Base-by-base conservation (phyloP, 2,329 filamentous ascomycete species). In the Pseudopithomyces maydicus region DNA sequence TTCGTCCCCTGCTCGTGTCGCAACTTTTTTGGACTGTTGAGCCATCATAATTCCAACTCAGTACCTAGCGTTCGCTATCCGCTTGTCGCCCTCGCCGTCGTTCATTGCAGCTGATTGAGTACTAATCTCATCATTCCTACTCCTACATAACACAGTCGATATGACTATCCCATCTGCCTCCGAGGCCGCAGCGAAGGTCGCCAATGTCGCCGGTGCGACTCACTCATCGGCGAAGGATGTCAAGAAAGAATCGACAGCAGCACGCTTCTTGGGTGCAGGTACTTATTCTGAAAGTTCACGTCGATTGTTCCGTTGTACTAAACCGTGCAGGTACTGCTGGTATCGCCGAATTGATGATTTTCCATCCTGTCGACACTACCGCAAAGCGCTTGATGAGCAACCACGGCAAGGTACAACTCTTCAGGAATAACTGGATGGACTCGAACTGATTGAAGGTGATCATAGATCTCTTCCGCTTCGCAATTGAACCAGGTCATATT, bases 361-460 rank as follows among this genome's bases (percentile, higher is more conserved):
- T 97, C 84, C 64, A 76, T 58, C 61, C 67, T 68, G 91, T 99
- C 77, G 95, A 99, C 80, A 99, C 95, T 49, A 97, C 96, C 72
- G 94, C 95, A 63, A 99, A 99, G 85, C 91, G 95, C 68, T 87
- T 99, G 79, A 99, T 99, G 95, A 97, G 92, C 87, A 97, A 99
- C 80, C 90, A 96, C 77, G 87, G 87, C 74, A 91, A 83, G 80
- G 85, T 90, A 76, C 44, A 56, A 35, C 41, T 14, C 38, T 52
- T 33, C 15, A 38, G n/a, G 17, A 12, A 33, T 38, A 5, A 29
- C 36, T 12, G 11, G 11, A 29, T 14, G 38, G 26, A 47, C 44
- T 49, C 8, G 36, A 35, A 61, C 67, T 71, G 57, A 69, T 26
- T 54, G 64, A 49, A 14, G 46, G 2, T 15, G 2, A 35, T 17